Conservation (phyloP, 2,329 filamentous ascomycete species). For the Aspergillus hortae region DNA sequence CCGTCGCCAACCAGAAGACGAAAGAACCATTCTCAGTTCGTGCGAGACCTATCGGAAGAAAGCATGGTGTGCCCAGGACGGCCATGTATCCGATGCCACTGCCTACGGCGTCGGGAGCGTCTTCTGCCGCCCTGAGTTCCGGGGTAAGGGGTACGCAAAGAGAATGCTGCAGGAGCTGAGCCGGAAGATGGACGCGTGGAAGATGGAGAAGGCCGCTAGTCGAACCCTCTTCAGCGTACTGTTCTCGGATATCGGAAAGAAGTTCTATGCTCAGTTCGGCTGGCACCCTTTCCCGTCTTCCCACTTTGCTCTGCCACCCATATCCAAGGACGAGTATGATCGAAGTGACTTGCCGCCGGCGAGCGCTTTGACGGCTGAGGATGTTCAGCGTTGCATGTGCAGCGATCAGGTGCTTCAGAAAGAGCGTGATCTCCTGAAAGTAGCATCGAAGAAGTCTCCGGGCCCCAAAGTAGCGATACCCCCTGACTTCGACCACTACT, state of each 20-base stretch:
- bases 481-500: constrained; percentile 64
- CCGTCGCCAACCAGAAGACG: constrained; percentile 32
- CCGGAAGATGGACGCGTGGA: constrained; percentile 50
- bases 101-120: constrained; percentile 77
- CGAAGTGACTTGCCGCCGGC: constrained; percentile 25
- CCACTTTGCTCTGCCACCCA: constrained; percentile 63
- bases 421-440: constrained; percentile 62
- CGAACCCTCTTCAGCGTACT: constrained; percentile 68
- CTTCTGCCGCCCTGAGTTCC: constrained; percentile 65
- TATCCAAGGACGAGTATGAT: constrained; percentile 21
- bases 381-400: constrained; percentile 45
- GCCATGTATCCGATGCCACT: constrained; percentile 52
- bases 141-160: constrained; percentile 72
- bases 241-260: constrained; percentile 81
- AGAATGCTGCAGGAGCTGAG: constrained; percentile 70
- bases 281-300: constrained; percentile 73
- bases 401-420: constrained; percentile 60
- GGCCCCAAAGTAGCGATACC: constrained; percentile 61
- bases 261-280: constrained; percentile 72
- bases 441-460: constrained; percentile 37
- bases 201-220: constrained; percentile 41
- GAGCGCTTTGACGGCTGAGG: constrained; percentile 29
- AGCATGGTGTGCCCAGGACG: constrained; percentile 45
- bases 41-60: constrained; percentile 54
- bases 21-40: constrained; percentile 51